phyloP scores from a whole-genome alignment of 345 rosid genomes.

The Murraya paniculata region DNA sequence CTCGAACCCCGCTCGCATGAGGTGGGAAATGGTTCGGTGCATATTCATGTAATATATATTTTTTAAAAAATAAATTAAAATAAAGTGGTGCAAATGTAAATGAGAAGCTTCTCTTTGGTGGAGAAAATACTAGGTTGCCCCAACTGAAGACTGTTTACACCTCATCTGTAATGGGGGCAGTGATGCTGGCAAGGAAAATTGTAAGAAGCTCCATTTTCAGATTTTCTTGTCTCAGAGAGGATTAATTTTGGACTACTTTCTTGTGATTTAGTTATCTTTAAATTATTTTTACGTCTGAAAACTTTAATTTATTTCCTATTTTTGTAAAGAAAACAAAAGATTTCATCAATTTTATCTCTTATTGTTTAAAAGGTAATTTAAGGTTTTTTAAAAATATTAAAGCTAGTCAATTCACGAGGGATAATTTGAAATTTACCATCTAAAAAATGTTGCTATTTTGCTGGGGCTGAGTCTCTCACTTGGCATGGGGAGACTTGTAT shows the following conservation, averaged over 20 bases:
- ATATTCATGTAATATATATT: neutral
- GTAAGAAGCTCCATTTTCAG: neutral
- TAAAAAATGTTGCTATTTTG: neutral
- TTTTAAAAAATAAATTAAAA: neutral
- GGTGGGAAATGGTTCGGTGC: neutral
- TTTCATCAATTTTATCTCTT: too few relatives aligned
- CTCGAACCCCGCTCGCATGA: neutral
- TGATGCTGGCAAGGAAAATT: neutral
- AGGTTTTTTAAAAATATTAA: too few relatives aligned
- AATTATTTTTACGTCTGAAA: too few relatives aligned
- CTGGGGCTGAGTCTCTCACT: neutral
- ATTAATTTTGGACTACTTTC: too few relatives aligned
- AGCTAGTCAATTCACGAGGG: too few relatives aligned
- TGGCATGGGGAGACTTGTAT: too few relatives aligned
- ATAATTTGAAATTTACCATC: too few relatives aligned
- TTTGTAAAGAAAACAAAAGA: too few relatives aligned
- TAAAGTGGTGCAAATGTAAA: neutral
- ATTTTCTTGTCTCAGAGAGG: neutral
- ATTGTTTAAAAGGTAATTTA: too few relatives aligned
- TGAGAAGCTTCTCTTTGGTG: neutral
- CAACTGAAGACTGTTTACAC: neutral
- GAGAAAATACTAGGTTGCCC: neutral
- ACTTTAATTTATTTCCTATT: too few relatives aligned
- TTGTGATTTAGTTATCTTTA: too few relatives aligned
- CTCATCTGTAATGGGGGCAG: neutral